Conservation (phyloP, 495 filamentous ascomycete species). For the Aspergillus carlsbadensis region DNA sequence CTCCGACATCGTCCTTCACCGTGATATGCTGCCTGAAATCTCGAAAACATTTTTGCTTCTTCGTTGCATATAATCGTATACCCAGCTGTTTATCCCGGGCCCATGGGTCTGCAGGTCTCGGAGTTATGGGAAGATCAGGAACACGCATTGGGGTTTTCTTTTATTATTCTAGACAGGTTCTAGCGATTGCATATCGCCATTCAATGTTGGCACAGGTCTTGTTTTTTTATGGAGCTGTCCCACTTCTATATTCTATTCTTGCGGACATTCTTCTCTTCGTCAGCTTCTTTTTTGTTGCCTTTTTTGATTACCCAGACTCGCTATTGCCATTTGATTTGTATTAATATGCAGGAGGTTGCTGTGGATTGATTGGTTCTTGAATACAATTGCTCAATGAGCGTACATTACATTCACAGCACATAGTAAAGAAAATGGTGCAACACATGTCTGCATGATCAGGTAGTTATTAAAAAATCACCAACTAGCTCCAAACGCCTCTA, state of each 20-base stretch:
- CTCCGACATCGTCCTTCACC: conserved; percentile 29
- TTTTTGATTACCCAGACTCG: background rate
- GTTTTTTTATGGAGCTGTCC: background rate
- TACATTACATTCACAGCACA: no score
- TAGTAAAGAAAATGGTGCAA: no score
- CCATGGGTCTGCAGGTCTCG: background rate
- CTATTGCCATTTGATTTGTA: background rate
- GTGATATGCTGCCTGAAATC: conserved; percentile 14
- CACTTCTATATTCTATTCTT: background rate
- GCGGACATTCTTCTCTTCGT: background rate
- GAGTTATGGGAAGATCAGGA: conserved; percentile 3
- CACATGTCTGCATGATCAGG: background rate
- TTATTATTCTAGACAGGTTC: background rate
- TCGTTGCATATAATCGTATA: conserved; percentile 12
- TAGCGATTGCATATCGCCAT: no score
- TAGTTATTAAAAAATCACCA: background rate
- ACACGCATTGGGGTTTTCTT: background rate
- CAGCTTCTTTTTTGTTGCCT: background rate
- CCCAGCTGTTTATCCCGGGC: conserved; percentile 4
- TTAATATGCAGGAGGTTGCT: no score
- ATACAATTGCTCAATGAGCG: no score
- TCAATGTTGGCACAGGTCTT: background rate
- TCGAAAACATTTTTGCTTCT: conserved; percentile 5
- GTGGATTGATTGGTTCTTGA: background rate
- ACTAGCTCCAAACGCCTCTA: no score